phyloP scores from a whole-genome alignment of 768 basidiomycete genomes.

The Leccinellum albellum region DNA sequence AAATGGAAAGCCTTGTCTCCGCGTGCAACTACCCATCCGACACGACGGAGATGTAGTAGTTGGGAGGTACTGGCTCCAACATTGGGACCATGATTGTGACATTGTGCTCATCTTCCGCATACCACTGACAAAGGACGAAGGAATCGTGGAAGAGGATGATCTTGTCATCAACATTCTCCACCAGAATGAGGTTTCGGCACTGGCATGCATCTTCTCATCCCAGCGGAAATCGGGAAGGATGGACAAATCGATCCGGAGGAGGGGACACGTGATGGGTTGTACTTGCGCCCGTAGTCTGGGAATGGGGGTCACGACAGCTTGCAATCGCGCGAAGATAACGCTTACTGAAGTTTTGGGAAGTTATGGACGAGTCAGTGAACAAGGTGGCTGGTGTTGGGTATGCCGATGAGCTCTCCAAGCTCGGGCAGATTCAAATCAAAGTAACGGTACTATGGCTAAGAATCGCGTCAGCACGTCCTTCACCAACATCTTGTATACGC shows the following conservation, averaged over 20 bases:
- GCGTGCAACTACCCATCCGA: conserved; percentile 96
- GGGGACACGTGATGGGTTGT: conserved; percentile 90
- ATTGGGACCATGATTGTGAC: conserved; percentile 94
- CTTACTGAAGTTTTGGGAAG: conserved; percentile 91
- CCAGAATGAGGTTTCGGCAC: conserved; percentile 85
- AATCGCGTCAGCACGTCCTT: neutral
- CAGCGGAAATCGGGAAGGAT: conserved; percentile 98
- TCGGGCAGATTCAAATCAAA: conserved; percentile 90
- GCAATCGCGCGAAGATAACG: conserved; percentile 1
- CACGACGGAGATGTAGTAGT: conserved; percentile 94
- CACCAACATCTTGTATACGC: conserved; percentile 26
- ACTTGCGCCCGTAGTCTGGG: conserved; percentile 87
- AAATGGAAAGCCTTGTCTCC: conserved; percentile 91
- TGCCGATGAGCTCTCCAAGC: conserved; percentile 91
- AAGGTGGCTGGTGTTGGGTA: conserved; percentile 88
- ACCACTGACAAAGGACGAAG: conserved; percentile 88
- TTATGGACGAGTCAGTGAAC: conserved; percentile 92
- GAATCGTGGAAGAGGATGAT: conserved; percentile 95
- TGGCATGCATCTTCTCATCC: conserved; percentile 92
- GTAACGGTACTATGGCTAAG: conserved; percentile 91
- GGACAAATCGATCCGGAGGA: conserved; percentile 88
- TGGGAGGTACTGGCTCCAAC: conserved; percentile 96
- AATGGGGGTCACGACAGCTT: neutral
- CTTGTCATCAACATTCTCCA: conserved; percentile 97
- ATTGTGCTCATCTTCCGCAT: conserved; percentile 90